These are phyloP conservation scores for Leucosporidium creatinivorum DNA, from an alignment of 768 basidiomycete species.

Conservation along the genomic window DNA sequence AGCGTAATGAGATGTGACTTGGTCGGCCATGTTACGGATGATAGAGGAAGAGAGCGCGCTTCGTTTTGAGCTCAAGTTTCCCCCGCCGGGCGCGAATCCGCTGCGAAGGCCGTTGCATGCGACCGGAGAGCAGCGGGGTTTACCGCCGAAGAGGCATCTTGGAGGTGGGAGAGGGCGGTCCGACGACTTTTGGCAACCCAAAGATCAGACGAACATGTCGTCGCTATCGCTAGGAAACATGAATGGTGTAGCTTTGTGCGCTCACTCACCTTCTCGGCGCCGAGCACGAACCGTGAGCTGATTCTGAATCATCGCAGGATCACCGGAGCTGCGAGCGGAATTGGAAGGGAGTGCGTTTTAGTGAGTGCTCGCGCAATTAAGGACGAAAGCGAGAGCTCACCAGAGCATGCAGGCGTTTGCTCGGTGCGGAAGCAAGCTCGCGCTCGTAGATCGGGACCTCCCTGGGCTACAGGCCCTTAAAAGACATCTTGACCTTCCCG, in stretches of 20 bases:
- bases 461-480: not conserved
- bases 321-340: not conserved
- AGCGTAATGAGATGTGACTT: not conserved
- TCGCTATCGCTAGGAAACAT: not conserved
- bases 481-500: not conserved
- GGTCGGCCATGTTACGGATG: too few relatives aligned
- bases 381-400: too few relatives aligned
- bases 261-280: not conserved
- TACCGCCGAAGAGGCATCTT: too few relatives aligned
- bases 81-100: too few relatives aligned
- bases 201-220: not conserved
- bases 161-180: too few relatives aligned
- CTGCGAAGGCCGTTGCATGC: too few relatives aligned
- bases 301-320: not conserved
- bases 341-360: not conserved
- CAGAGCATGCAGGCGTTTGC: not conserved
- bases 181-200: too few relatives aligned
- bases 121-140: too few relatives aligned
- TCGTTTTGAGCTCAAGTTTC: too few relatives aligned
- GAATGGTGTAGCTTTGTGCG: not conserved
- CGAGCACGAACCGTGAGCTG: not conserved
- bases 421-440: not conserved
- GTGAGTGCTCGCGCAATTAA: not conserved
- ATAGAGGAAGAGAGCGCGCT: too few relatives aligned
- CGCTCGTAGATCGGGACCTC: not conserved